These are phyloP conservation scores for Cyamopsis tetragonoloba DNA, from an alignment of 306 rosid species.

Conservation along the genomic window DNA sequence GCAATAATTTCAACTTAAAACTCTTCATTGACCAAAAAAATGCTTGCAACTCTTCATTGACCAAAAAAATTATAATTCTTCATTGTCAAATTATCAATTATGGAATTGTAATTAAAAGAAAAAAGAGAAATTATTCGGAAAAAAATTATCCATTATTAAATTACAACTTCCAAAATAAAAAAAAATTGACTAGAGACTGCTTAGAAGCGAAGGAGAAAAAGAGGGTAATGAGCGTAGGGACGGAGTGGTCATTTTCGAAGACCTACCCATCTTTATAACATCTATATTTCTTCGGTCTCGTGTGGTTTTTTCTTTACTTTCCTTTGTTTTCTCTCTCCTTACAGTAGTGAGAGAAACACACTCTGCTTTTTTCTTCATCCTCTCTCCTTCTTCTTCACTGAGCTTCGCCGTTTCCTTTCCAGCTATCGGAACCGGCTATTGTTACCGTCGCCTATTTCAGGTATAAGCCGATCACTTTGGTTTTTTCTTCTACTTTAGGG, in stretches of 20 bases:
- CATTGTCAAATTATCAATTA: no score
- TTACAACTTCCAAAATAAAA: no score
- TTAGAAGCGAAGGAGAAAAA: not conserved
- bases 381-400: not conserved
- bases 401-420: not conserved
- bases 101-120: no score
- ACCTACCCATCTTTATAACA: constrained; percentile 43
- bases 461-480: not conserved
- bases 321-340: not conserved
- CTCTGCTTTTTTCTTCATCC: not conserved
- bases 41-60: no score
- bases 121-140: not conserved
- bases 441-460: not conserved
- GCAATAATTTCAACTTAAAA: no score
- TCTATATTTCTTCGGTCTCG: not conserved
- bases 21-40: no score
- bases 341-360: not conserved
- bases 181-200: not conserved
- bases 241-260: constrained; percentile 49
- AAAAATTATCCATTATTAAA: no score
- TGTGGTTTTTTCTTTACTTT: constrained; percentile 13
- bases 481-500: constrained; percentile 3
- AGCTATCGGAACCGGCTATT: not conserved
- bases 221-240: constrained; percentile 18
- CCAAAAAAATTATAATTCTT: no score